Evolutionary conservation across 495 filamentous ascomycete species (phyloP).

Genomic region (Penicillium coffeae): DNA sequence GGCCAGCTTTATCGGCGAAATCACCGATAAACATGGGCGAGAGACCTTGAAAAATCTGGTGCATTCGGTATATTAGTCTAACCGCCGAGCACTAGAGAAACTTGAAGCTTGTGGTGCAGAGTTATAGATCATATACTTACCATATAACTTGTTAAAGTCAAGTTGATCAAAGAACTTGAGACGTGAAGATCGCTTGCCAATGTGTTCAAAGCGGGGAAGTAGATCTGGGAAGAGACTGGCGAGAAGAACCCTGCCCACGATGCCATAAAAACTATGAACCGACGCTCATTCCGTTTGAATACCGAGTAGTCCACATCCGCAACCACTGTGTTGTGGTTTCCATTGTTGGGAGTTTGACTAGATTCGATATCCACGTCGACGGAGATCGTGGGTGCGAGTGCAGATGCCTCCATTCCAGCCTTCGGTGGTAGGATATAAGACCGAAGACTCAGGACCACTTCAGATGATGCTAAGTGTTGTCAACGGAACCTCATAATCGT

Average conservation of each 20-base stretch:
- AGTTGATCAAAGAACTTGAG: conserved; percentile 59
- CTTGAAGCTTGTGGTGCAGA: neutral
- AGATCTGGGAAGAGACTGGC: conserved; percentile 69
- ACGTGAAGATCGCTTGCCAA: conserved; percentile 57
- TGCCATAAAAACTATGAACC: conserved; percentile 56
- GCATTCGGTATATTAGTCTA: conserved; percentile 3
- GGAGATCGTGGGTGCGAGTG: neutral
- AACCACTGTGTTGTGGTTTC: conserved; percentile 4
- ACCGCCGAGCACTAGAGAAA: neutral
- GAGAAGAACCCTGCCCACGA: conserved; percentile 64
- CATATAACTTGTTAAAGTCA: conserved; percentile 68
- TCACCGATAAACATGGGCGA: conserved; percentile 47
- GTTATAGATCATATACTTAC: conserved; percentile 9
- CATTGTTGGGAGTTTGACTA: neutral
- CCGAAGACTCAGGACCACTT: too few species aligned
- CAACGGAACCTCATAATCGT: too few species aligned
- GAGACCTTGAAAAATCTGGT: conserved; percentile 47
- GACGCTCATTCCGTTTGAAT: conserved; percentile 21
- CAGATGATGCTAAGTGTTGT: too few species aligned
- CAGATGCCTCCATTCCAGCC: neutral
- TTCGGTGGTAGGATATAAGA: too few species aligned
- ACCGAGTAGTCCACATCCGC: conserved; percentile 25
- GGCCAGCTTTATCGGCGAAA: conserved; percentile 45
- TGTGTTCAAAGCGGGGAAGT: conserved; percentile 68
- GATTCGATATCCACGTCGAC: conserved; percentile 7